These are phyloP conservation scores for Phytophthora uliginosa DNA, from an alignment of 352 stramenopile genomes.

Conservation along the genomic window DNA sequence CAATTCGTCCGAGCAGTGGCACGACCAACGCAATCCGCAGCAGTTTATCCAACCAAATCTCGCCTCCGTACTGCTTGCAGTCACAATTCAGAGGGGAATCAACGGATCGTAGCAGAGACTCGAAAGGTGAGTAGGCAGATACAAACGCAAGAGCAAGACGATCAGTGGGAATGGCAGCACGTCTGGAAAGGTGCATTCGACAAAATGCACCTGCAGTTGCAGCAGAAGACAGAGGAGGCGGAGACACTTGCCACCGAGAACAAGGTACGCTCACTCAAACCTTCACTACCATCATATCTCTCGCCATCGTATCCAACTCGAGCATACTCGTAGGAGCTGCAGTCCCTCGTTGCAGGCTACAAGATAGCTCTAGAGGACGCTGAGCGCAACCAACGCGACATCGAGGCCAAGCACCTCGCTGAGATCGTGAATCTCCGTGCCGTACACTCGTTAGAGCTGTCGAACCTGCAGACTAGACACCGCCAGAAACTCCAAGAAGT, in stretches of 20 bases:
- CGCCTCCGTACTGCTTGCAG: neutral
- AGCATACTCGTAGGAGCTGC: constrained; percentile 47
- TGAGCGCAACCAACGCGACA: constrained; percentile 36
- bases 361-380: constrained; percentile 55
- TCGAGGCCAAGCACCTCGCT: constrained; percentile 47
- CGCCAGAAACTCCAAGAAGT: constrained; percentile 63
- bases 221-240: constrained; percentile 42
- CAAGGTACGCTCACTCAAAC: constrained; percentile 38
- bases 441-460: constrained; percentile 60
- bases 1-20: neutral
- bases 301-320: neutral
- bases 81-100: constrained; percentile 22
- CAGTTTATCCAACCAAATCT: constrained; percentile 4
- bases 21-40: constrained; percentile 3
- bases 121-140: constrained; percentile 55
- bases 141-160: constrained; percentile 68
- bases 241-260: constrained; percentile 47
- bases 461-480: constrained; percentile 55
- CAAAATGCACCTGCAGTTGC: constrained; percentile 57
- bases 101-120: constrained; percentile 11
- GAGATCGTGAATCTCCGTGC: constrained; percentile 58
- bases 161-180: constrained; percentile 78
- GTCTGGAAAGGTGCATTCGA: constrained; percentile 82
- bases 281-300: neutral
- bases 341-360: constrained; percentile 44